Percentiles rank a stretch among this genome's conserved stretches.
Evolutionary conservation across 306 rosid species (phyloP).

Genomic region (Fragaria nilgerrensis): DNA sequence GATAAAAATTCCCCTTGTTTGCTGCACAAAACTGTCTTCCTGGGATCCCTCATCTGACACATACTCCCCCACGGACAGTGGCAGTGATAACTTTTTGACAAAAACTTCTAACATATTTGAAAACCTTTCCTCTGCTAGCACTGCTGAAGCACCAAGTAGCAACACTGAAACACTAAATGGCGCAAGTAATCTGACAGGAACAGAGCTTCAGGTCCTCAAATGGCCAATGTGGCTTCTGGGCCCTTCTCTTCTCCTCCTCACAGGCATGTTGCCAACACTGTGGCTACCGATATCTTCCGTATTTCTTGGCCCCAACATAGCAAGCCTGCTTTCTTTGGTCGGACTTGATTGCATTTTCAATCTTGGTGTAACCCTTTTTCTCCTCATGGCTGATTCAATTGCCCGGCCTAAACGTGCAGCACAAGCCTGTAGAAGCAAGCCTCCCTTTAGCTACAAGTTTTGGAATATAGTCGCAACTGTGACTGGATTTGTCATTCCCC

Average conservation of each 20-base stretch:
- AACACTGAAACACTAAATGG: slow-evolving; percentile 34
- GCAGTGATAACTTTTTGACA: slow-evolving; percentile 45
- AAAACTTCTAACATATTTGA: slow-evolving; percentile 50
- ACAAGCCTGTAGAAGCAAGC: slow-evolving; percentile 55
- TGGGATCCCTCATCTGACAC: slow-evolving; percentile 70
- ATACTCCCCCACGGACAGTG: slow-evolving; percentile 40
- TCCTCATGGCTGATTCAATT: slow-evolving; percentile 90
- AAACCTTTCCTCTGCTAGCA: slow-evolving; percentile 43
- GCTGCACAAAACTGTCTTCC: slow-evolving; percentile 60
- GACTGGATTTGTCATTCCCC: slow-evolving; percentile 64
- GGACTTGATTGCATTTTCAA: slow-evolving; percentile 91
- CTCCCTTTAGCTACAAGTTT: slow-evolving; percentile 85
- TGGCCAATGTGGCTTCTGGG: slow-evolving; percentile 96
- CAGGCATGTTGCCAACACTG: slow-evolving; percentile 86
- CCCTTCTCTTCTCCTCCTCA: slow-evolving; percentile 70
- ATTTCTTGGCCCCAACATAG: slow-evolving; percentile 76
- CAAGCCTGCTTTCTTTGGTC: slow-evolving; percentile 78
- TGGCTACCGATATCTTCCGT: slow-evolving; percentile 86
- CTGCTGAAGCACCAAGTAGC: slow-evolving; percentile 37
- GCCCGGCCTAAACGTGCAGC: slow-evolving; percentile 54
- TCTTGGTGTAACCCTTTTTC: slow-evolving; percentile 87
- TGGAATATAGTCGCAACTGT: slow-evolving; percentile 77
- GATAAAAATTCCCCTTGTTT: slow-evolving; percentile 34
- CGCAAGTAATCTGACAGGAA: slow-evolving; percentile 34
- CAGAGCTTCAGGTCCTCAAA: slow-evolving; percentile 59